A percentile compares a stretch with the other conserved stretches of the same genome.
These are phyloP conservation scores for Solanum lycopersicoides DNA, from an alignment of 257 asterid genomes.

Conservation along the genomic window DNA sequence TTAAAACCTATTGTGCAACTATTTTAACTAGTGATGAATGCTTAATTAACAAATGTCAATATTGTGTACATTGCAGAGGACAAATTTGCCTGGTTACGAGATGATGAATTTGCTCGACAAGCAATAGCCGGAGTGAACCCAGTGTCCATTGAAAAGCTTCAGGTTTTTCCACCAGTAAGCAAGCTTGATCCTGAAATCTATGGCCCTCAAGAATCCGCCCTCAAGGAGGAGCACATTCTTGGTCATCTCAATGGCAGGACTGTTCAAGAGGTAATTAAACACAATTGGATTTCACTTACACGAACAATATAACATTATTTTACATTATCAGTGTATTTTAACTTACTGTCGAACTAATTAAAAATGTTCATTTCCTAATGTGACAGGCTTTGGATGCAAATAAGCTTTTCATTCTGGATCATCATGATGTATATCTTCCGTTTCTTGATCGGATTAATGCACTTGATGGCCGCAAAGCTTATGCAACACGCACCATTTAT, in stretches of 20 bases:
- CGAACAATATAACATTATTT: background rate
- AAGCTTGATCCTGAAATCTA: constrained; percentile 73
- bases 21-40: background rate
- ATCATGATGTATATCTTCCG: constrained; percentile 82
- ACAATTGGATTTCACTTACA: background rate
- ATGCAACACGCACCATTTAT: constrained; percentile 77
- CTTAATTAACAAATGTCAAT: background rate
- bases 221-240: constrained; percentile 68
- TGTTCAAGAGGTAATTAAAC: constrained; percentile 54
- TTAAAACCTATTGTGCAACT: background rate
- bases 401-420: constrained; percentile 64
- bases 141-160: constrained; percentile 68
- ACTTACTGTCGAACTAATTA: background rate
- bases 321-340: background rate
- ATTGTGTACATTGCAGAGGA: constrained; percentile 47
- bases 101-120: constrained; percentile 91
- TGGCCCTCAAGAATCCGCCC: constrained; percentile 79
- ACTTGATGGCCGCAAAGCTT: constrained; percentile 81
- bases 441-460: constrained; percentile 71
- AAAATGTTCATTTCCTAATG: background rate
- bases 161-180: constrained; percentile 64
- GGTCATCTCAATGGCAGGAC: constrained; percentile 82
- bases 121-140: constrained; percentile 92
- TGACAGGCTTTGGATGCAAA: constrained; percentile 68
- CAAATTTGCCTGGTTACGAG: constrained; percentile 87